A percentile compares a stretch with the other conserved stretches of the same genome.
Evolutionary conservation across 108 stramenopile species (phyloP).

Genomic region (Cylindrotheca fusiformis): DNA sequence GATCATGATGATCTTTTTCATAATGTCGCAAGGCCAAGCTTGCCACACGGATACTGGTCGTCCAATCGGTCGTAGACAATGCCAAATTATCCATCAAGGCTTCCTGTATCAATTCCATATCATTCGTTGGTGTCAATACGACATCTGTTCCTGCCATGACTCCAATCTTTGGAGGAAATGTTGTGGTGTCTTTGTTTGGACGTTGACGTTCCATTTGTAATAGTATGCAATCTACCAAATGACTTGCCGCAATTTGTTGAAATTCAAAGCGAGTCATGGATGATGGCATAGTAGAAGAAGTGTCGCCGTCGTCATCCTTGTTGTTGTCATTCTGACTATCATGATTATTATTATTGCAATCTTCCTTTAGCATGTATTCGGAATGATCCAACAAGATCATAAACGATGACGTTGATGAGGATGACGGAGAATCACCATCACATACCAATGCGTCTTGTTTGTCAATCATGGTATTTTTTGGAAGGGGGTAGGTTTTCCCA

Average conservation of each 20-base stretch:
- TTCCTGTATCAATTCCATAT: conserved; percentile 89
- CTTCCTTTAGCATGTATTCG: conserved; percentile 98
- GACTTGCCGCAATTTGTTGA: conserved; percentile 95
- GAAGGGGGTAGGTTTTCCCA: no score
- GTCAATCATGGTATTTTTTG: no score
- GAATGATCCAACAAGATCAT: conserved; percentile 98
- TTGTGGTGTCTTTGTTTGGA: conserved; percentile 76
- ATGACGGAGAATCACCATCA: no score
- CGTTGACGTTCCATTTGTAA: not conserved
- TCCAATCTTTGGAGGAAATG: conserved; percentile 92
- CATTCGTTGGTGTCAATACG: conserved; percentile 90
- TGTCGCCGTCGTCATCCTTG: no score
- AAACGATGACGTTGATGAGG: conserved; percentile 58
- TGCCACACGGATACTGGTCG: conserved; percentile 89
- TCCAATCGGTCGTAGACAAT: conserved; percentile 43
- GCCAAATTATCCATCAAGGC: conserved; percentile 42
- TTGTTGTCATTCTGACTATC: no score
- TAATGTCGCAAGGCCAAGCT: conserved; percentile 71
- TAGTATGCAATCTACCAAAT: conserved; percentile 51
- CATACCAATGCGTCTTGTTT: no score
- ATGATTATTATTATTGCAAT: conserved; percentile 96
- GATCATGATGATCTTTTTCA: not conserved
- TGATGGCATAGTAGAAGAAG: no score
- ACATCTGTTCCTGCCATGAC: conserved; percentile 89
- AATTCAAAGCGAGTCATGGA: conserved; percentile 88